Conservation (phyloP, 2,329 filamentous ascomycete genomes). For the Fusarium dimerum region DNA sequence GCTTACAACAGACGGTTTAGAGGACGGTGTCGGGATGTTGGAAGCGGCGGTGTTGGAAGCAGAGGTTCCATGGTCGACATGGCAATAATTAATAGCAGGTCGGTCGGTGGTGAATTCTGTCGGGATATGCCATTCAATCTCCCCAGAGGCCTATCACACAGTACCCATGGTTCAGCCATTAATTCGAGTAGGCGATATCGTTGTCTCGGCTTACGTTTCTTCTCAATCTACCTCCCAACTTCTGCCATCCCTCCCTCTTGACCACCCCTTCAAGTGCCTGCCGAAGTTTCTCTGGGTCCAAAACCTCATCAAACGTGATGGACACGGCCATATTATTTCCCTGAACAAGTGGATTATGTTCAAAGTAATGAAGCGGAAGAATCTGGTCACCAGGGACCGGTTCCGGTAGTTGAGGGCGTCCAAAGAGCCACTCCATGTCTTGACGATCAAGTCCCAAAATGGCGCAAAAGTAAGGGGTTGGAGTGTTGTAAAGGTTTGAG, state of each 20-base stretch:
- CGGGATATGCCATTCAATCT: conserved; percentile 18
- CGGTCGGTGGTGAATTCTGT: conserved; percentile 4
- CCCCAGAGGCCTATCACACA: conserved; percentile 1
- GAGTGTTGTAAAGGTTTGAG: no score
- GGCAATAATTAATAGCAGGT: conserved; percentile 7
- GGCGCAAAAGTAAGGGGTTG: no score
- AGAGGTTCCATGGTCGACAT: conserved; percentile 4
- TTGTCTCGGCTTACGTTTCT: conserved; percentile 6
- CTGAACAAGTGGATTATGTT: conserved; percentile 11
- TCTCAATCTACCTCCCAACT: conserved; percentile 13
- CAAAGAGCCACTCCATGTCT: no score
- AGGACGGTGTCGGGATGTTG: conserved; percentile 1
- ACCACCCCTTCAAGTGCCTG: conserved; percentile 5
- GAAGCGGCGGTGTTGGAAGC: conserved; percentile 8
- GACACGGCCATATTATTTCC: conserved; percentile 15
- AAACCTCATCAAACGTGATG: conserved; percentile 14
- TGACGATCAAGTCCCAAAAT: no score
- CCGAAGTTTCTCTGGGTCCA: conserved; percentile 10
- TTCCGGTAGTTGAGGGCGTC: background rate
- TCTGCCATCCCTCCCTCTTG: conserved; percentile 8
- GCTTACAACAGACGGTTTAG: conserved; percentile 3
- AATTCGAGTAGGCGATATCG: no score
- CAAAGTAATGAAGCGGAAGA: conserved; percentile 15
- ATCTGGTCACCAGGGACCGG: conserved; percentile 9
- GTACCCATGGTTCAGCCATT: no score